Percentiles rank a stretch among this genome's conserved stretches.
Conservation (phyloP, 495 filamentous ascomycete species). For the Daldinia decipiens region DNA sequence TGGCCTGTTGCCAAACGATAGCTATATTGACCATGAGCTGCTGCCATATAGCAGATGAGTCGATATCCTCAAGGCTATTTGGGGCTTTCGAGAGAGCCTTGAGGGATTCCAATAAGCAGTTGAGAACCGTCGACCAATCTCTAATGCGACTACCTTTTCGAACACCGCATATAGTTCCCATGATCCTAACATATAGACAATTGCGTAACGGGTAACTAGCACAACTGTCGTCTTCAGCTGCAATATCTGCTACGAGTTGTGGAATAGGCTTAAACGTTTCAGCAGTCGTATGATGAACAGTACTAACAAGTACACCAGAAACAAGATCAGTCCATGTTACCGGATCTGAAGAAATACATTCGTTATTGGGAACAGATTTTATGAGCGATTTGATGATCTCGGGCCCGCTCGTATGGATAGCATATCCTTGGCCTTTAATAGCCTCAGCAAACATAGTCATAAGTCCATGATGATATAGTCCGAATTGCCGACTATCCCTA, state of each 20-base stretch:
- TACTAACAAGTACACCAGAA: constrained; percentile 76
- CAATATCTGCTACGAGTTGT: constrained; percentile 65
- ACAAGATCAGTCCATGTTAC: constrained; percentile 69
- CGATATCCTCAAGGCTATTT: constrained; percentile 51
- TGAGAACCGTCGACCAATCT: constrained; percentile 75
- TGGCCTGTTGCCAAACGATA: constrained; percentile 76
- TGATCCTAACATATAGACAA: constrained; percentile 65
- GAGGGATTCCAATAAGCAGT: constrained; percentile 65
- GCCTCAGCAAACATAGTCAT: constrained; percentile 92
- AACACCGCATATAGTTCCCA: constrained; percentile 76
- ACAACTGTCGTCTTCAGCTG: constrained; percentile 47
- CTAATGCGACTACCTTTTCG: constrained; percentile 78
- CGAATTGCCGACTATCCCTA: constrained; percentile 60
- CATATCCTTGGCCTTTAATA: constrained; percentile 81
- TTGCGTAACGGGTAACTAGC: constrained; percentile 54
- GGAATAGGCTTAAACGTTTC: constrained; percentile 74
- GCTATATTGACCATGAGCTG: constrained; percentile 68
- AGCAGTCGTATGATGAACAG: constrained; percentile 81
- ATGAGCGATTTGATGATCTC: constrained; percentile 75
- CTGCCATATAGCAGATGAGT: constrained; percentile 62
- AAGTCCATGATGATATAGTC: constrained; percentile 81
- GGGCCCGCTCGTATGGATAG: constrained; percentile 80
- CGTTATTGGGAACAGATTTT: constrained; percentile 59
- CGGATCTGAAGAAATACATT: constrained; percentile 55
- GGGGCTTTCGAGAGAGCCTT: constrained; percentile 52